These are phyloP conservation scores for Marasmius fiardii DNA, from an alignment of 1,284 basidiomycete species.

Conservation along the genomic window DNA sequence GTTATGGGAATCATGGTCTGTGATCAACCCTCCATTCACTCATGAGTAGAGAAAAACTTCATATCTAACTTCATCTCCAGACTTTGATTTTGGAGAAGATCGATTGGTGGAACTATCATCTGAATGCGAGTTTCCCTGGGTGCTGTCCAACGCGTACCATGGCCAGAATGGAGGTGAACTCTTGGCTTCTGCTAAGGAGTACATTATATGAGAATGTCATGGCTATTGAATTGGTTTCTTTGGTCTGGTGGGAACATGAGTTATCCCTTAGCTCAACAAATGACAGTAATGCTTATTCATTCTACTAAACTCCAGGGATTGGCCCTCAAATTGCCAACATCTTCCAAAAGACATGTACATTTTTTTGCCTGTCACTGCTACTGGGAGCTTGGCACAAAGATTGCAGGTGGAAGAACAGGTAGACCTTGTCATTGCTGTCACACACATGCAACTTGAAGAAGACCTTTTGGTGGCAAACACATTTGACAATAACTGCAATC, in stretches of 20 bases:
- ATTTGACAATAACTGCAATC: background rate
- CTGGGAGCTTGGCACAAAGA: background rate
- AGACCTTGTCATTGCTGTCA: constrained; percentile 13
- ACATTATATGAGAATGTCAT: background rate
- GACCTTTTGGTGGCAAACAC: constrained; percentile 5
- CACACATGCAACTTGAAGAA: constrained; percentile 15
- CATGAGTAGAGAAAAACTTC: background rate
- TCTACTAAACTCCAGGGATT: constrained; percentile 5
- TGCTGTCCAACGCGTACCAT: constrained; percentile 14
- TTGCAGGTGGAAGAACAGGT: constrained; percentile 3
- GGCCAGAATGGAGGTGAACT: background rate
- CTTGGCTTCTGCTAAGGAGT: constrained; percentile 6
- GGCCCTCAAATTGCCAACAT: constrained; percentile 16
- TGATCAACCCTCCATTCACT: background rate
- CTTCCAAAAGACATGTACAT: constrained; percentile 9
- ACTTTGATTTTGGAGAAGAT: constrained; percentile 16
- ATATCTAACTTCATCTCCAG: background rate
- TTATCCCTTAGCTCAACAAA: background rate
- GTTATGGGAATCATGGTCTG: constrained; percentile 16
- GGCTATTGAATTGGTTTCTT: constrained; percentile 10
- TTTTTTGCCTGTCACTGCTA: background rate
- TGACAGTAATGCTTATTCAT: background rate
- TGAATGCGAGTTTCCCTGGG: constrained; percentile 13
- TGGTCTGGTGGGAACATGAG: constrained; percentile 12
- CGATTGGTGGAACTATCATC: constrained; percentile 7